Conservation (phyloP, 352 stramenopile species). For the Pythium rishiriense region DNA sequence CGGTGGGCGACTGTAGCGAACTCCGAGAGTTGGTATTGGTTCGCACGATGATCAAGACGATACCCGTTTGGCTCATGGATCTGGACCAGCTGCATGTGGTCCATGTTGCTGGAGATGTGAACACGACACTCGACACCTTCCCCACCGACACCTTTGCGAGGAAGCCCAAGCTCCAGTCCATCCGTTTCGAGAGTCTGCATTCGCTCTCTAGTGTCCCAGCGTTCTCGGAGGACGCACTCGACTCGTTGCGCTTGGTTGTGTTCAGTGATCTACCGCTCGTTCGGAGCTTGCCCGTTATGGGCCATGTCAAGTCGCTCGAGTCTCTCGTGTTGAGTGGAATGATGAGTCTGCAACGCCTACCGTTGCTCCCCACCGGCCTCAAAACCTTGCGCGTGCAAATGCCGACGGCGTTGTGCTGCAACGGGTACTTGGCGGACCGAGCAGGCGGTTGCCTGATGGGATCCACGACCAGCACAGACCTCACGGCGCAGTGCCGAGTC, state of each 20-base stretch:
- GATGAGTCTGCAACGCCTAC: constrained; percentile 8
- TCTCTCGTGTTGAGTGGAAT: constrained; percentile 7
- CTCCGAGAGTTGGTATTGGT: constrained; percentile 15
- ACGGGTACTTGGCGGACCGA: constrained; percentile 17
- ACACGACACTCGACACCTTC: constrained; percentile 11
- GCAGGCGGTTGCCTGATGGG: background rate
- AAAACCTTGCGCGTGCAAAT: constrained; percentile 7
- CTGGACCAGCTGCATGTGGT: constrained; percentile 18
- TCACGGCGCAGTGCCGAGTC: background rate
- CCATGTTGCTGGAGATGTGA: constrained; percentile 18
- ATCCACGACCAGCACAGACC: background rate
- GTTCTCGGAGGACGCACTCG: constrained; percentile 1
- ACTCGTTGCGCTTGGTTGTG: background rate
- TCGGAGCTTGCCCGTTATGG: constrained; percentile 17
- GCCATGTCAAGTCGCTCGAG: background rate
- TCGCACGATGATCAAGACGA: background rate
- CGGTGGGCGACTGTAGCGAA: constrained; percentile 2
- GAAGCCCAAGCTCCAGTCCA: background rate
- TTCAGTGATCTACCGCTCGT: constrained; percentile 4
- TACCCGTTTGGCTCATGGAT: constrained; percentile 18
- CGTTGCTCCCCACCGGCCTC: constrained; percentile 7
- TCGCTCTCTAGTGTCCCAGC: constrained; percentile 1
- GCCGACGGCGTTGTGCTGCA: constrained; percentile 25
- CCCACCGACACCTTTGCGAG: background rate
- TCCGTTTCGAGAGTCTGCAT: constrained; percentile 10